Evolutionary conservation across 179 eudicot species (phyloP).

Genomic region (Sideroxylon spinosum): DNA sequence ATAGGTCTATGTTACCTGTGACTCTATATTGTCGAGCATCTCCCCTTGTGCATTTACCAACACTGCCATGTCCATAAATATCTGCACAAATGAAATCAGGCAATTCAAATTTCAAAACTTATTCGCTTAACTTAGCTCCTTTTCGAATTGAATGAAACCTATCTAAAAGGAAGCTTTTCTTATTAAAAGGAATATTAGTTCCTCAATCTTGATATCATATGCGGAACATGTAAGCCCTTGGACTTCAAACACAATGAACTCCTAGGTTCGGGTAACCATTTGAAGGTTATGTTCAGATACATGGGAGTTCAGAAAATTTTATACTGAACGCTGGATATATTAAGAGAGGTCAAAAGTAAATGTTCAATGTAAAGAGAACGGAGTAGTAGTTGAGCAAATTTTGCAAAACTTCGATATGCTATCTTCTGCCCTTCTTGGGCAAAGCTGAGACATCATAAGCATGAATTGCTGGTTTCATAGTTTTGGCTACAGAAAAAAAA

Average conservation of each 20-base stretch:
- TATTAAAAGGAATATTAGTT: not conserved
- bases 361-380: too few relatives aligned
- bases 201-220: slow-evolving; percentile 8
- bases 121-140: not conserved
- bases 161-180: not conserved
- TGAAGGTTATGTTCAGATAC: not conserved
- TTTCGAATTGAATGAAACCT: not conserved
- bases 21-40: slow-evolving; percentile 88
- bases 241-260: not conserved
- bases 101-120: not conserved
- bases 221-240: not conserved
- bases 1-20: slow-evolving; percentile 50
- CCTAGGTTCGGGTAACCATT: not conserved
- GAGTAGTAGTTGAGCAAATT: too few relatives aligned
- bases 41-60: slow-evolving; percentile 95
- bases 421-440: too few relatives aligned
- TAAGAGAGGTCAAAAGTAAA: too few relatives aligned
- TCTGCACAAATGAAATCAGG: slow-evolving; percentile 40
- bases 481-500: not conserved
- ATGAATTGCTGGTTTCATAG: not conserved
- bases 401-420: too few relatives aligned
- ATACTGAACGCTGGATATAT: not conserved
- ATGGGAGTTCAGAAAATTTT: not conserved
- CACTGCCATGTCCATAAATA: slow-evolving; percentile 90
- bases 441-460: not conserved